Evolutionary conservation across 306 rosid genomes (phyloP).

Genomic region (Cicer judaicum): DNA sequence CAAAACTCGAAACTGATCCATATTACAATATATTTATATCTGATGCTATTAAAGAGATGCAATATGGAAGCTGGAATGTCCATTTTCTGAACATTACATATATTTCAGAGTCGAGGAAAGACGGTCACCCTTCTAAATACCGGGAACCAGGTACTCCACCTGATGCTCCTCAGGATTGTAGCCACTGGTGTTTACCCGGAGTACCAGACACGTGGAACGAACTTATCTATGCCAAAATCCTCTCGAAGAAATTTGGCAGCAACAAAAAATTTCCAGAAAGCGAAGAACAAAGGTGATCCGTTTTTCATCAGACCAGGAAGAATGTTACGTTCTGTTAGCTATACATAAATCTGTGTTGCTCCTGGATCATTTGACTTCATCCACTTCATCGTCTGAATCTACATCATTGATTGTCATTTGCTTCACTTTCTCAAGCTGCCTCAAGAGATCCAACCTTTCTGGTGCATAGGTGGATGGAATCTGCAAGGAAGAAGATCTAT

Average conservation of each 20-base stretch:
- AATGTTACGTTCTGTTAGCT: constrained; percentile 48
- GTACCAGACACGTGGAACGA: constrained; percentile 98
- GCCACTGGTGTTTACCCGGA: constrained; percentile 99
- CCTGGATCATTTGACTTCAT: constrained; percentile 60
- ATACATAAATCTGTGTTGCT: constrained; percentile 53
- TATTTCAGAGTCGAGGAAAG: constrained; percentile 80
- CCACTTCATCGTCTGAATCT: constrained; percentile 56
- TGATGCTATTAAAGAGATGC: constrained; percentile 67
- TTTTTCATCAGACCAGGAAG: constrained; percentile 46
- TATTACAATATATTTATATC: constrained; percentile 61
- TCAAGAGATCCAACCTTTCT: constrained; percentile 94
- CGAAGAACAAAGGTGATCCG: constrained; percentile 34
- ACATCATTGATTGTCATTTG: constrained; percentile 67
- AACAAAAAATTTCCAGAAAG: constrained; percentile 37
- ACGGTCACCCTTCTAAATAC: constrained; percentile 92
- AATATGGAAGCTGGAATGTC: constrained; percentile 58
- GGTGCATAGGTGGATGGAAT: constrained; percentile 92
- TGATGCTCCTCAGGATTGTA: constrained; percentile 88
- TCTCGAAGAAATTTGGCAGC: constrained; percentile 60
- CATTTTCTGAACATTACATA: constrained; percentile 81
- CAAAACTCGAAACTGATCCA: constrained; percentile 65
- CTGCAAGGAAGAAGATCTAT: constrained; percentile 54
- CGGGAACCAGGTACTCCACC: constrained; percentile 81
- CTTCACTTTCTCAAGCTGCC: constrained; percentile 93
- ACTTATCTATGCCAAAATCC: constrained; percentile 72